These are phyloP conservation scores for Acanthamoeba comandoni DNA, from an alignment of 208 protist genomes.

Conservation along the genomic window DNA sequence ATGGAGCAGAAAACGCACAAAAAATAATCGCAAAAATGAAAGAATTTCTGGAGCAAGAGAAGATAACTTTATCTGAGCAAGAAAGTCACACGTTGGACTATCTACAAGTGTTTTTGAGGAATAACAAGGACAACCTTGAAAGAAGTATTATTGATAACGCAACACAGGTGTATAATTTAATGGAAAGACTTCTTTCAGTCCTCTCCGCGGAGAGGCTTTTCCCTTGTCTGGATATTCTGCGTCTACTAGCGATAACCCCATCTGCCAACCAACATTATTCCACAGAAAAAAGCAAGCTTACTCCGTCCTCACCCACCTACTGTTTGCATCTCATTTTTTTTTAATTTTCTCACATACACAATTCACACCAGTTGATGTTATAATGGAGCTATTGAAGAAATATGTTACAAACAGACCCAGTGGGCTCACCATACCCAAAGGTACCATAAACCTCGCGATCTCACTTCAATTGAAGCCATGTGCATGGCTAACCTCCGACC, in stretches of 20 bases:
- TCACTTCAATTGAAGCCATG: too few relatives aligned
- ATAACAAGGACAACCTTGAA: slow-evolving; percentile 22
- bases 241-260: slow-evolving; percentile 23
- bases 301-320: neutral
- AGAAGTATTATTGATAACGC: neutral
- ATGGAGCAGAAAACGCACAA: slow-evolving; percentile 58
- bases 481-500: too few relatives aligned
- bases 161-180: neutral
- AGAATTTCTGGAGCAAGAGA: slow-evolving; percentile 6
- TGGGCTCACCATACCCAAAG: slow-evolving; percentile 3
- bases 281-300: neutral
- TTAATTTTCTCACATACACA: slow-evolving; percentile 18
- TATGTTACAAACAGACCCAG: neutral
- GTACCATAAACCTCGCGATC: too few relatives aligned
- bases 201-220: slow-evolving; percentile 47
- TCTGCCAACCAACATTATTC: slow-evolving; percentile 46
- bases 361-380: slow-evolving; percentile 4
- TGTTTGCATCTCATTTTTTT: slow-evolving; percentile 21
- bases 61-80: neutral
- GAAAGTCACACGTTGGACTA: neutral
- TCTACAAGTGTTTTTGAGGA: neutral
- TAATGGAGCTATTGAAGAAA: neutral
- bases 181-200: neutral
- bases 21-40: slow-evolving; percentile 57
- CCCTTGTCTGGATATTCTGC: slow-evolving; percentile 33